Base-by-base conservation (phyloP, 2,329 filamentous ascomycete genomes). In the Aureobasidium lini region DNA sequence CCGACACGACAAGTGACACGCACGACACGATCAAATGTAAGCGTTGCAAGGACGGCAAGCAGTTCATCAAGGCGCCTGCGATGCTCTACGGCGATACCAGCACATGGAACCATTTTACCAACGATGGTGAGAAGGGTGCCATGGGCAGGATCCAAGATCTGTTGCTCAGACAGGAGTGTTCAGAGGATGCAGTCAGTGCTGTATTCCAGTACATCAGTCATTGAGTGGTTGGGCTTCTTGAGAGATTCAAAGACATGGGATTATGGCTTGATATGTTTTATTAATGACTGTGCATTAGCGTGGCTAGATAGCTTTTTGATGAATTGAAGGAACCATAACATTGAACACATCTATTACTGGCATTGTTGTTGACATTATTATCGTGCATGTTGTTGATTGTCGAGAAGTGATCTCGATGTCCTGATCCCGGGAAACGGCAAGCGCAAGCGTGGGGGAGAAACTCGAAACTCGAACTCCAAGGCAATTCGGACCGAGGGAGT, bases 21-120 rank as follows among this genome's bases (percentile, higher is more conserved):
- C 94, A 99, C 71, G 94, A 97, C 69, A 97, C 93, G 0, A 97
- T 99, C 81, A 97, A 96, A 76, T 99, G 94, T 73, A 96, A 96
- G 77, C 81, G 94, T 42, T 99, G 94, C 73, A 89, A 76, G 62
- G 75, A 88, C 68, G 93, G 93, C 0, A 87, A 82, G 62, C 94
- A 99, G 74, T 84, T 83, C 63, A 83, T 96, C 69, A 97, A 96
- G 72, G 90, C 93, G 1, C 89, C 89, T 4, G 94, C 94, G 1
- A 93, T 97, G 87, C 77, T 99, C 62, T 99, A 99, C 69, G 94
- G 94, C 56, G 94, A 99, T 69, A 97, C 94, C 23, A 97, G 91
- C 74, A 93, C 90, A n/a, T 99, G 94, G 94, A 99, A 99, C 69
- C 94, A 99, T 73, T 95, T 96, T 75, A 83, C 88, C 44, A 96